phyloP scores from a whole-genome alignment of 106 monocot species.

The Triglochin maritima region DNA sequence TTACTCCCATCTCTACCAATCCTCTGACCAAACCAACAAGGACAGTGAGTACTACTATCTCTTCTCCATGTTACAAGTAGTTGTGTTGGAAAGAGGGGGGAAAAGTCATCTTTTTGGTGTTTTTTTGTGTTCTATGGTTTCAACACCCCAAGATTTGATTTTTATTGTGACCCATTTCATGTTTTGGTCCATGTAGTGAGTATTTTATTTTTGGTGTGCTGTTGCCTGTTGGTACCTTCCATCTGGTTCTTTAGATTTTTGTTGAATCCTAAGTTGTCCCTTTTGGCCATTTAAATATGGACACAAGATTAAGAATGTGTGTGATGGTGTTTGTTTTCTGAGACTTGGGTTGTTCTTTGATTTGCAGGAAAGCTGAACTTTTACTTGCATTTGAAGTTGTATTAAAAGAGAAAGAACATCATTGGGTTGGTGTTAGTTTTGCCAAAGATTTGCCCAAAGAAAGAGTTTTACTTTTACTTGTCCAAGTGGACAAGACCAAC shows the following conservation, averaged over 20 bases:
- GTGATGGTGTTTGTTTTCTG: background rate
- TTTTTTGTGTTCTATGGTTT: background rate
- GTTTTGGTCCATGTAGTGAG: background rate
- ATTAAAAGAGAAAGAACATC: background rate
- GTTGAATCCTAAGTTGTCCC: background rate
- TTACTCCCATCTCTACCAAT: background rate
- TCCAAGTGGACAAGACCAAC: background rate
- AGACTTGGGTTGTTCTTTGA: background rate
- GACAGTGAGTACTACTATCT: background rate
- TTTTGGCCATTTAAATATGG: background rate
- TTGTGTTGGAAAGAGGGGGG: background rate
- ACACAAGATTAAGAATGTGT: background rate
- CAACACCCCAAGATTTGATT: background rate
- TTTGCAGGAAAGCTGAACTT: constrained; percentile 1
- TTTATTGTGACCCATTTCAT: background rate
- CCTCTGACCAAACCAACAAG: background rate
- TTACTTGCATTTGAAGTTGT: too few species aligned
- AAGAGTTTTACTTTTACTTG: background rate
- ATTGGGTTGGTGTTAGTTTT: background rate
- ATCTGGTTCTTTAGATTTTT: background rate
- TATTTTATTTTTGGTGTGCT: background rate
- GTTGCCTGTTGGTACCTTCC: background rate
- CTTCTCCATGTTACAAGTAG: background rate
- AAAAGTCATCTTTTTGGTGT: background rate
- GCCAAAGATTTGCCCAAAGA: background rate